Base-by-base conservation (phyloP, 176 grass and related monocot species). In the Eragrostis curvula region DNA sequence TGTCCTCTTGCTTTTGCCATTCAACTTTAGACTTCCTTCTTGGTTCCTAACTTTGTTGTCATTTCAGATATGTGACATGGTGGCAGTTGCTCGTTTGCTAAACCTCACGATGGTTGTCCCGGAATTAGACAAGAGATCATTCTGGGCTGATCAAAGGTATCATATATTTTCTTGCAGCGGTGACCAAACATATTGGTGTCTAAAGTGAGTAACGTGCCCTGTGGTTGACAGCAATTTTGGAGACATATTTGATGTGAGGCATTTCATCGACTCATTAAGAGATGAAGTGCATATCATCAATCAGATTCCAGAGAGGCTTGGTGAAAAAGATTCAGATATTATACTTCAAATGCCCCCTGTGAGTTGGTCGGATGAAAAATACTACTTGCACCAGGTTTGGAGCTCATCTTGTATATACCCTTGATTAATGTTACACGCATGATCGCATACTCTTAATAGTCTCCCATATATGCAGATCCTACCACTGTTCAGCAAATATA, bases 291-390 rank as follows among this genome's bases (percentile, higher is more conserved):
- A 56, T 36, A 93, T 98, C 74, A 78, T 91, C 68, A 91, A 93
- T 83, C 88, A 72, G 47, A 81, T 98, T 62, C 96, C 96, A n/a
- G 92, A 91, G 75, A 93, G 44, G 52, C 62, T 88, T 58, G 75
- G 48, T 75, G 8, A 53, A 69, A 68, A 55, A 18, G 57, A 67
- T 64, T 93, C 88, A 42, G 67, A 60, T 20, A 70, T 41, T 68
- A 83, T 82, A 66, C 88, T 89, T 57, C 29, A 60, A 27, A 98
- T 98, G 96, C 72, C 88, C 44, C 92, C 96, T 68, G 90, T 98
- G 59, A 98, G 96, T 67, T 95, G 96, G 96, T 98, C 96, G 76
- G 90, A 95, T 85, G 96, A 95, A 80, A 98, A 93, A 86, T 98
- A 98, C 80, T 98, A 98, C 84, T 40, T 98, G 84, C 74, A 95